Percentiles rank a stretch among this genome's conserved stretches.
These are phyloP conservation scores for Kazachstania sp. DNA, from an alignment of 1,139 yeast genomes.

Conservation along the genomic window DNA sequence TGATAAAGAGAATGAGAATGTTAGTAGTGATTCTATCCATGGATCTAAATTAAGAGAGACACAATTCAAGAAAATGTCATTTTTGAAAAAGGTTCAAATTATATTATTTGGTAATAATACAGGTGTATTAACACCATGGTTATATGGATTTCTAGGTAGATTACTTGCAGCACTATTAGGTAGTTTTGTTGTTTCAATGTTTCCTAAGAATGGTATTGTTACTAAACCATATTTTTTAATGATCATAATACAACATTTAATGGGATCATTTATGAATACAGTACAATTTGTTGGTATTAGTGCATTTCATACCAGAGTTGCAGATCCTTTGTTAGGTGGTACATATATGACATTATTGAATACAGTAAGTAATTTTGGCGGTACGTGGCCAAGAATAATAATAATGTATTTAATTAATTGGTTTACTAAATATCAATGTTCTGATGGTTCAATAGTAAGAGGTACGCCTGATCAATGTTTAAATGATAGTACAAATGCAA, in stretches of 20 bases:
- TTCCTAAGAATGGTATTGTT: slow-evolving; percentile 48
- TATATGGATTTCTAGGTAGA: slow-evolving; percentile 81
- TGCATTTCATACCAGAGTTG: slow-evolving; percentile 91
- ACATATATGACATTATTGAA: slow-evolving; percentile 96
- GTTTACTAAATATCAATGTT: slow-evolving; percentile 60
- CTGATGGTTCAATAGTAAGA: slow-evolving; percentile 19
- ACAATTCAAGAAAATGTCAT: neutral
- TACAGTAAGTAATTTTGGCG: slow-evolving; percentile 88
- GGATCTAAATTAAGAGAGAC: slow-evolving; percentile 4
- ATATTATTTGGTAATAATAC: slow-evolving; percentile 22
- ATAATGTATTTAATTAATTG: slow-evolving; percentile 72
- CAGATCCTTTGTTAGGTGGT: slow-evolving; percentile 94
- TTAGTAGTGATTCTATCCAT: neutral
- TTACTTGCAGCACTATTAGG: slow-evolving; percentile 68
- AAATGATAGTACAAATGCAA: neutral
- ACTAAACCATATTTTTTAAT: slow-evolving; percentile 45
- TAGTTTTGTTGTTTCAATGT: slow-evolving; percentile 60
- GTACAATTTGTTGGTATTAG: slow-evolving; percentile 90
- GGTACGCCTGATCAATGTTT: neutral
- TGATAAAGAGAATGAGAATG: slow-evolving; percentile 1
- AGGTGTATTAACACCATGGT: slow-evolving; percentile 72
- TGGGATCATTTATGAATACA: slow-evolving; percentile 88
- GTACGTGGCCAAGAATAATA: slow-evolving; percentile 90
- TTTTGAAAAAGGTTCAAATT: neutral
- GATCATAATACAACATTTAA: slow-evolving; percentile 71